phyloP scores from a whole-genome alignment of 2,329 filamentous ascomycete species.

The Fusarium nodosum region DNA sequence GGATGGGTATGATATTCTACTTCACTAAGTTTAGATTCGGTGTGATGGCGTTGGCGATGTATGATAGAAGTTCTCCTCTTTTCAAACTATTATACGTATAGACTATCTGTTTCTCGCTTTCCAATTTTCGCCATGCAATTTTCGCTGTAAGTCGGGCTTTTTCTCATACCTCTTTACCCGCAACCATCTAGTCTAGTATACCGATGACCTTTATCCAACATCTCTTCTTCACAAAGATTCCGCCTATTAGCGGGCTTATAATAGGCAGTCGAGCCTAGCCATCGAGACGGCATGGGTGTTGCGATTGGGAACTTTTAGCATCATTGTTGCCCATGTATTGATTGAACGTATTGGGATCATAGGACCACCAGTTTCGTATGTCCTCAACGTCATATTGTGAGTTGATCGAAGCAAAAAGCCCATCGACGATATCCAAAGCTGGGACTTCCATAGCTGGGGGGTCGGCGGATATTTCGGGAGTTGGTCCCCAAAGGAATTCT shows the following conservation, averaged over 20 bases:
- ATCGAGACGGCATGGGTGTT: neutral
- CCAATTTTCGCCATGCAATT: neutral
- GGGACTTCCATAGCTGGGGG: neutral
- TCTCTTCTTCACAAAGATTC: no score
- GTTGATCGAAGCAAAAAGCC: fast-evolving
- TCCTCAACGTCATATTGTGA: neutral
- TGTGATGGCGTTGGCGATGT: conserved; percentile 31
- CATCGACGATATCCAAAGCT: neutral
- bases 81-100: conserved; percentile 10
- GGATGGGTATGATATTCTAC: conserved; percentile 79
- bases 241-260: no score
- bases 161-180: no score
- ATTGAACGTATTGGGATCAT: conserved; percentile 5
- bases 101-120: neutral
- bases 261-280: neutral
- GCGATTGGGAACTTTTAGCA: neutral
- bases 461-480: no score
- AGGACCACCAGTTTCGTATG: neutral
- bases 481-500: neutral
- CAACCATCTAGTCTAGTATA: no score
- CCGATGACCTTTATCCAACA: no score
- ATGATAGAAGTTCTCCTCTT: conserved; percentile 41
- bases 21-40: conserved; percentile 54
- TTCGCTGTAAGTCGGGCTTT: no score
- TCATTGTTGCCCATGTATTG: neutral